Conservation (phyloP, 2,329 filamentous ascomycete genomes). For the Didymella sp. region DNA sequence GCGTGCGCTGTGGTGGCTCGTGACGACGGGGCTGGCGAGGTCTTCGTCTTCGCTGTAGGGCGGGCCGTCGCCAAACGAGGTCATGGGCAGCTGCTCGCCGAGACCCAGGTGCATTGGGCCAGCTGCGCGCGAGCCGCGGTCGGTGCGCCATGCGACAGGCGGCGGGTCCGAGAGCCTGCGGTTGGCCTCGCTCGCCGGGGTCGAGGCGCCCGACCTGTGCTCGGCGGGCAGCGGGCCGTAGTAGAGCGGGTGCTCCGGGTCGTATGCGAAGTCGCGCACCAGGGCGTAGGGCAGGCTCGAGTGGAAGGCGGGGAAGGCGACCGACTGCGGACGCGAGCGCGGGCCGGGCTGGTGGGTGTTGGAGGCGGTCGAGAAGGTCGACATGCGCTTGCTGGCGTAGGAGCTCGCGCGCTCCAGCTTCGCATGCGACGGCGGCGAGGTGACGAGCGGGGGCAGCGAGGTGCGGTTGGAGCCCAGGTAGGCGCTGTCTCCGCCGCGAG, state of each 20-base stretch:
- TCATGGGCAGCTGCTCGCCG: slow-evolving; percentile 76
- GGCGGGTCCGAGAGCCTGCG: slow-evolving; percentile 82
- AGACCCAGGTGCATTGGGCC: slow-evolving; percentile 58
- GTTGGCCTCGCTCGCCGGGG: slow-evolving; percentile 77
- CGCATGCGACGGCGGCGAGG: slow-evolving; percentile 57
- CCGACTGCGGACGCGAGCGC: slow-evolving; percentile 80
- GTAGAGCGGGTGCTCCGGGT: slow-evolving; percentile 81
- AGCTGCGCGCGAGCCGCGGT: slow-evolving; percentile 63
- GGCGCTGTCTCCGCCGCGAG: slow-evolving; percentile 43
- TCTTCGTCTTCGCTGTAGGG: slow-evolving; percentile 97
- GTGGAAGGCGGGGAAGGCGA: slow-evolving; percentile 81
- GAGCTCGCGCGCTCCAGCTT: slow-evolving; percentile 70
- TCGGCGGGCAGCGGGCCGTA: slow-evolving; percentile 84
- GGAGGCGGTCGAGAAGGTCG: slow-evolving; percentile 80
- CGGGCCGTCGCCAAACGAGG: slow-evolving; percentile 79
- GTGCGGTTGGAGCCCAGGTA: slow-evolving; percentile 49
- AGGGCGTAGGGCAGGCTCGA: slow-evolving; percentile 87
- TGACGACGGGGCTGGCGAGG: slow-evolving; percentile 85
- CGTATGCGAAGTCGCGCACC: slow-evolving; percentile 96
- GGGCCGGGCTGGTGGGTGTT: slow-evolving; percentile 51
- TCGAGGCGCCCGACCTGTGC: slow-evolving; percentile 80
- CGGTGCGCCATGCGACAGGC: slow-evolving; percentile 74
- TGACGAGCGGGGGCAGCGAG: slow-evolving; percentile 58
- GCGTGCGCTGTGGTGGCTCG: slow-evolving; percentile 67
- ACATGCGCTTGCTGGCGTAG: slow-evolving; percentile 80